Evolutionary conservation across 2,329 filamentous ascomycete species (phyloP).

Genomic region (Microsporum canis): DNA sequence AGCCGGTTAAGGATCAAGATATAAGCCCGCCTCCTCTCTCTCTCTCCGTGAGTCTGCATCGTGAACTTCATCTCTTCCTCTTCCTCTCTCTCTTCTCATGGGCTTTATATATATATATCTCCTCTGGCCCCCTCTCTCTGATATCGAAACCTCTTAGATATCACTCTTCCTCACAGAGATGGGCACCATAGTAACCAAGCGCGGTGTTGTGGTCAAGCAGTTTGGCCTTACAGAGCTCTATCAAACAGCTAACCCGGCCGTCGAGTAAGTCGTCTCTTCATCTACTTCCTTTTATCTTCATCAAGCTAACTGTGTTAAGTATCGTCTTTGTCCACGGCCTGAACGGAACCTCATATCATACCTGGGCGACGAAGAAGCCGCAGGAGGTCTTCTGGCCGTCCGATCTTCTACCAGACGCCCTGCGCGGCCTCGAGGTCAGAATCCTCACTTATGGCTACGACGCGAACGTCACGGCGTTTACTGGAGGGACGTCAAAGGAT

Average conservation of each 20-base stretch:
- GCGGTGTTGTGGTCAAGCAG: slow-evolving; percentile 22
- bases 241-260: slow-evolving; percentile 27
- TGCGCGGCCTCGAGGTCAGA: slow-evolving; percentile 49
- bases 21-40: not conserved
- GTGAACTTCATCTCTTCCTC: not conserved
- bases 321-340: slow-evolving; percentile 61
- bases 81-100: not conserved
- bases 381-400: slow-evolving; percentile 55
- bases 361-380: slow-evolving; percentile 43
- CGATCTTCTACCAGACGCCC: slow-evolving; percentile 52
- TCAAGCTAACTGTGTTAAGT: slow-evolving; percentile 10
- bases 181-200: slow-evolving; percentile 4
- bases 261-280: slow-evolving; percentile 23
- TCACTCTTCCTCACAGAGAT: not conserved
- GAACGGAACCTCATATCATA: slow-evolving; percentile 54
- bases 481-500: slow-evolving; percentile 47
- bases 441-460: slow-evolving; percentile 66
- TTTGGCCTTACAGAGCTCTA: slow-evolving; percentile 36
- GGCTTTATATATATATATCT: not conserved
- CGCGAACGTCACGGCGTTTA: slow-evolving; percentile 47
- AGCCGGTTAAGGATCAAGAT: not conserved
- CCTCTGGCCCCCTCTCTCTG: not conserved
- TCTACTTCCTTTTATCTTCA: not conserved
- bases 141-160: not conserved
- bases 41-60: not conserved